Evolutionary conservation across 441 rosid genomes (phyloP).

Genomic region (Omphalea diandra): DNA sequence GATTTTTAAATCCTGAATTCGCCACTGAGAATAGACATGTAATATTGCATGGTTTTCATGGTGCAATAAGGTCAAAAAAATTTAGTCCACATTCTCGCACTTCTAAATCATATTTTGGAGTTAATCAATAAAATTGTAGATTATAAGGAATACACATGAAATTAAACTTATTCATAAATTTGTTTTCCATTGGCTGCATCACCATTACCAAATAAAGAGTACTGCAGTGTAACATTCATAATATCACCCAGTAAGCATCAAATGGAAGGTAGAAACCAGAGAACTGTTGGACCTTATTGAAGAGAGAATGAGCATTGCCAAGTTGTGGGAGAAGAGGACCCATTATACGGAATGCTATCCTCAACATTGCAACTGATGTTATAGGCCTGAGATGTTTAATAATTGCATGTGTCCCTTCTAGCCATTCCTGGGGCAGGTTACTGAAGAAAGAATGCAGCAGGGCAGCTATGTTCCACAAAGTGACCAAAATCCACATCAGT

Average conservation of each 20-base stretch:
- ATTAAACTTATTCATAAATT: background rate
- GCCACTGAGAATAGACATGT: too few relatives aligned
- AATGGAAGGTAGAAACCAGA: constrained; percentile 10
- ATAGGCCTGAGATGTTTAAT: constrained; percentile 83
- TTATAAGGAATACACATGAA: too few relatives aligned
- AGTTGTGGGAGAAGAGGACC: constrained; percentile 95
- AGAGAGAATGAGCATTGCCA: constrained; percentile 79
- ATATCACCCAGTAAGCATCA: constrained; percentile 10
- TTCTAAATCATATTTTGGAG: background rate
- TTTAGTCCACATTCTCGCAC: background rate
- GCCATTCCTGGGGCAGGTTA: constrained; percentile 99
- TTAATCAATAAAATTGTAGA: too few relatives aligned
- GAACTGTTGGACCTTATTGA: constrained; percentile 65
- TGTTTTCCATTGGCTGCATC: background rate
- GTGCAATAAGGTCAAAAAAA: background rate
- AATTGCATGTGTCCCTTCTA: constrained; percentile 80
- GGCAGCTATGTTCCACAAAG: constrained; percentile 55
- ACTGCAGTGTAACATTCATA: background rate
- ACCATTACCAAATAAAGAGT: background rate
- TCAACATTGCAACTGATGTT: constrained; percentile 89
- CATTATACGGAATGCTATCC: constrained; percentile 93
- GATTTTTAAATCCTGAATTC: too few relatives aligned
- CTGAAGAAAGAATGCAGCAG: constrained; percentile 93
- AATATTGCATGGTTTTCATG: too few relatives aligned
- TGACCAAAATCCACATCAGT: constrained; percentile 21